Conservation (phyloP, 1,139 yeast genomes). For the Scheffersomyces titani region DNA sequence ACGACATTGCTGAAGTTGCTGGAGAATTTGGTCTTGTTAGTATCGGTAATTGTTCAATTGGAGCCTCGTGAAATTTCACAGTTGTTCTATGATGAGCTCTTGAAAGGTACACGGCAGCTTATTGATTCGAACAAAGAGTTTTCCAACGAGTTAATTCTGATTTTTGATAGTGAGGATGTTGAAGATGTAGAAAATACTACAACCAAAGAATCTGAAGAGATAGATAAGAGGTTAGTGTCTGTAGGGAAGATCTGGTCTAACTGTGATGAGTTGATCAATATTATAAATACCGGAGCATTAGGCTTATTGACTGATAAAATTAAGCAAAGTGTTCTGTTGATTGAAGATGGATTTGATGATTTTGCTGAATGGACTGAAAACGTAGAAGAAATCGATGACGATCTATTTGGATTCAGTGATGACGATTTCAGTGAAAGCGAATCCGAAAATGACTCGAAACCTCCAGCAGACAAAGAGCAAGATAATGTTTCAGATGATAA, state of each 20-base stretch:
- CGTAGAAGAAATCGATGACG: conserved; percentile 51
- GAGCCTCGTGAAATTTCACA: conserved; percentile 34
- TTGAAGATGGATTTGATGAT: conserved; percentile 67
- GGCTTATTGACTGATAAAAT: conserved; percentile 51
- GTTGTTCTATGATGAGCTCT: conserved; percentile 42
- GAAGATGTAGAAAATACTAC: conserved; percentile 20
- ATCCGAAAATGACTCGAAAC: conserved; percentile 22
- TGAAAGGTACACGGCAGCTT: conserved; percentile 28
- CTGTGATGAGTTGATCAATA: conserved; percentile 47
- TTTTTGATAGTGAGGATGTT: conserved; percentile 22
- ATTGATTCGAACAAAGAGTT: conserved; percentile 24
- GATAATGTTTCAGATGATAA: conserved; percentile 13
- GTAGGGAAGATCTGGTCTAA: conserved; percentile 68
- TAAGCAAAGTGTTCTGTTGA: conserved; percentile 44
- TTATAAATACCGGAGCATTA: conserved; percentile 49
- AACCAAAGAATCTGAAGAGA: conserved; percentile 7
- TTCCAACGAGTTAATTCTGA: conserved; percentile 26
- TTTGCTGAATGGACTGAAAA: conserved; percentile 66
- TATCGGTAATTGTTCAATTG: conserved; percentile 48
- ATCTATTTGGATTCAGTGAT: conserved; percentile 40
- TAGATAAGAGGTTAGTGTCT: conserved; percentile 43
- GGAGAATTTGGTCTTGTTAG: conserved; percentile 43
- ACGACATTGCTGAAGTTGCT: conserved; percentile 53
- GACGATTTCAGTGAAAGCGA: conserved; percentile 22
- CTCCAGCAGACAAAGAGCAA: conserved; percentile 21